Evolutionary conservation across 2,329 filamentous ascomycete genomes (phyloP), one percentile per base, ranked within the genome.

Genomic region (Fusarium camptoceras): DNA sequence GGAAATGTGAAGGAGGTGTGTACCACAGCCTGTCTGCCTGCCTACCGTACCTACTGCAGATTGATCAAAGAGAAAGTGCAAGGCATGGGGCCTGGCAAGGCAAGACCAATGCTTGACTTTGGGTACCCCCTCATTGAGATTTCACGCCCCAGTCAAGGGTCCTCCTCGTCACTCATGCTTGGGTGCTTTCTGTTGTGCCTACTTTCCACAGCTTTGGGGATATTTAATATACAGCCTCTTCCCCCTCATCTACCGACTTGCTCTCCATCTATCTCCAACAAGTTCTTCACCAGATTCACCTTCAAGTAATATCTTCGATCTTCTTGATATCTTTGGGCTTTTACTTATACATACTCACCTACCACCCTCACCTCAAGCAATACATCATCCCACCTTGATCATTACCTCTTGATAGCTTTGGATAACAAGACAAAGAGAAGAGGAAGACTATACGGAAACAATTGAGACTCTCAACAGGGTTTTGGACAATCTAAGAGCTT

Each of bases 161-260:
- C 50, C 62, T 59, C 65, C 63, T 61, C 68, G 53, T 71, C 68
- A 69, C 72, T 71, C 65, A 64, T 63, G 59, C 60, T 68, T 54
- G 54, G 59, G 44, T 49, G 22, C 55, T 51, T 54, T 64, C 54
- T 44, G 44, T 64, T 55, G 58, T 68, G 62, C 48, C 66, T 69
- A 54, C 62, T 61, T 41, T 51, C 50, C 64, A 56, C 68, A 72
- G 66, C 60, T 68, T 71, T 72, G 68, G 66, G 65, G 70, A 77
- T 76, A 77, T 76, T 77, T 77, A 77, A 77, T 73, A 64, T 76
- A 75, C 59, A 76, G 75, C 73, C 65, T 75, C 74, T 66, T 75
- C 74, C 73, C 75, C 72, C 69, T 73, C 74, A 68, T 67, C 63
- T 56, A 48, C 65, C 49, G 43, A 64, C 67, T 66, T 64, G 41